Conservation (phyloP, 768 basidiomycete species). For the Daedalea quercina region DNA sequence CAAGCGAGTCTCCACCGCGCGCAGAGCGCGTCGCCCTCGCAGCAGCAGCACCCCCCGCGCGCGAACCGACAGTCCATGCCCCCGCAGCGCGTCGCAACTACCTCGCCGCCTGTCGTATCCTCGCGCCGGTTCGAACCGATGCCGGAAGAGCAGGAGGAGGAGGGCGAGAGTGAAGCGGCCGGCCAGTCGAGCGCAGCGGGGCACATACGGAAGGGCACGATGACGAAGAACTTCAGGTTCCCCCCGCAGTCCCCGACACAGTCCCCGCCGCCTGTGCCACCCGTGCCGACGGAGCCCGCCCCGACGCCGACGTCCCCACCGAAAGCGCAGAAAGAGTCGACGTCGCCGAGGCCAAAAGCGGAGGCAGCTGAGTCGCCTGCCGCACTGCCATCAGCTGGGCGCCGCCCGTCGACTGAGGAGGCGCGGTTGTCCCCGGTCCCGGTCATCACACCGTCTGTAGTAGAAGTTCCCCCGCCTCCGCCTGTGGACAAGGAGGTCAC, state of each 20-base stretch:
- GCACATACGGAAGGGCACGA: conserved; percentile 52
- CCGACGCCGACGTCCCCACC: conserved; percentile 1
- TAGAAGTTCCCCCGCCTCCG: conserved; percentile 77
- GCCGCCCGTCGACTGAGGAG: conserved; percentile 2
- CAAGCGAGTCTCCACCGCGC: conserved; percentile 48
- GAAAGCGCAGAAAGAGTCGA: not conserved
- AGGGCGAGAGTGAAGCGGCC: conserved; percentile 25
- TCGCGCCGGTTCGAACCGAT: conserved; percentile 39
- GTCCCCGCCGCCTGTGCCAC: conserved; percentile 23
- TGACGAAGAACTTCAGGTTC: conserved; percentile 43
- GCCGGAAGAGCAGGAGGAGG: conserved; percentile 39
- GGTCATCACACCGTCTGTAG: conserved; percentile 52
- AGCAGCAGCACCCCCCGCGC: conserved; percentile 21
- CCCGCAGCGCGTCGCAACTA: conserved; percentile 33
- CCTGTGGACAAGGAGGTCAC: conserved; percentile 66
- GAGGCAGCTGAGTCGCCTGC: conserved; percentile 7
- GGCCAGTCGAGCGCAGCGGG: conserved; percentile 12
- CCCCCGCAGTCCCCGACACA: conserved; percentile 25
- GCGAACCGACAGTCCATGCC: conserved; percentile 68
- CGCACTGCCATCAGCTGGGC: not conserved
- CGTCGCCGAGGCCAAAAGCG: not conserved
- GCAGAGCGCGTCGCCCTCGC: conserved; percentile 22
- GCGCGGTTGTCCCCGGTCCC: conserved; percentile 19
- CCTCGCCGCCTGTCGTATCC: conserved; percentile 30
- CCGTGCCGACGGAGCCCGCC: conserved; percentile 9